Percentiles rank a stretch among this genome's conserved stretches.
Evolutionary conservation across 495 filamentous ascomycete genomes (phyloP).

Genomic region (Xylaria flabelliformis): DNA sequence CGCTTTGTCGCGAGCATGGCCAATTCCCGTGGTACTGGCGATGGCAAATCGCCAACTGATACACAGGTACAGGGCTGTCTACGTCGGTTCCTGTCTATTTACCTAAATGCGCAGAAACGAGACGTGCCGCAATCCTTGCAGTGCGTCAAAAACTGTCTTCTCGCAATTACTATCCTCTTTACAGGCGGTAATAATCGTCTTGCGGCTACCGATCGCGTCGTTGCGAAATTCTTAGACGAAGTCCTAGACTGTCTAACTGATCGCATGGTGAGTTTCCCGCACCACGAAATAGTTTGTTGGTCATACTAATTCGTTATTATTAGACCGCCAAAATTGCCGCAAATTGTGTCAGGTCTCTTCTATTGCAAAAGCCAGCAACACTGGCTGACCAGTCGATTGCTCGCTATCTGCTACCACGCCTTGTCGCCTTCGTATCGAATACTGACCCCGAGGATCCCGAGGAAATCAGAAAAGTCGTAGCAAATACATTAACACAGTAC

Average conservation of each 20-base stretch:
- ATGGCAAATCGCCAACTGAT: constrained; percentile 49
- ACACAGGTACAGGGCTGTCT: constrained; percentile 72
- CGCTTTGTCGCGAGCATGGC: constrained; percentile 83
- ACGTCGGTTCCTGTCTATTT: constrained; percentile 77
- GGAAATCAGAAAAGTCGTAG: constrained; percentile 68
- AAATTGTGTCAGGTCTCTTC: constrained; percentile 82
- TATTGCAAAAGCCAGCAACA: constrained; percentile 68
- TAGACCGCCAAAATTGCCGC: constrained; percentile 86
- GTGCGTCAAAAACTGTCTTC: constrained; percentile 91
- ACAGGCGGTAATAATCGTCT: constrained; percentile 78
- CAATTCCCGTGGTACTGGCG: constrained; percentile 44
- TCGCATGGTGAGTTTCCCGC: constrained; percentile 58
- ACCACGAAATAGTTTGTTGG: not conserved
- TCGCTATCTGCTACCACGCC: constrained; percentile 74
- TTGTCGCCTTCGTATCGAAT: constrained; percentile 75
- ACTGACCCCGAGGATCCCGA: constrained; percentile 75
- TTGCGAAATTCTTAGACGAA: constrained; percentile 73
- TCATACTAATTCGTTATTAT: constrained; percentile 30
- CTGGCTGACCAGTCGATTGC: constrained; percentile 74
- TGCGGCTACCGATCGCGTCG: constrained; percentile 71
- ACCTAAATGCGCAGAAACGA: constrained; percentile 81
- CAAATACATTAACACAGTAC: constrained; percentile 75
- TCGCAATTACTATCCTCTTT: constrained; percentile 86
- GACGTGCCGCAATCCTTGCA: constrained; percentile 80
- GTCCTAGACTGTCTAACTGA: constrained; percentile 85